These are phyloP conservation scores for Scleromitrula shiraiana DNA, from an alignment of 2,329 filamentous ascomycete species.

Conservation along the genomic window DNA sequence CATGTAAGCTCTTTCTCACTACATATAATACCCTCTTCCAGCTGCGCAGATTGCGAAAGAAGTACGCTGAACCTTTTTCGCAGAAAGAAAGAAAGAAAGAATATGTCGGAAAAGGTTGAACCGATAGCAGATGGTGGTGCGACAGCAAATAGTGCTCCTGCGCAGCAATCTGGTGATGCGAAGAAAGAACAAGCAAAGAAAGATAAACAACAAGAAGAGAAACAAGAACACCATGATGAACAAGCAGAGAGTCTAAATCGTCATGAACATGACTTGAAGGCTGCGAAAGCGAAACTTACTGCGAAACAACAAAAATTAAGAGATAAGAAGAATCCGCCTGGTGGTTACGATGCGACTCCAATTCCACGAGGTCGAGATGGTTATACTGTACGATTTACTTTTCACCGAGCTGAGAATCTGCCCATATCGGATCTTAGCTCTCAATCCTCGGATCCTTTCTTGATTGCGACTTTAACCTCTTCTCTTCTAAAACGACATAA, in stretches of 20 bases:
- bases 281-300: slow-evolving; percentile 26
- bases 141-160: background rate
- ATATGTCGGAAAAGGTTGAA: slow-evolving; percentile 7
- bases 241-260: too few relatives aligned
- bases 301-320: slow-evolving; percentile 27
- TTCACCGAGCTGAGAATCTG: slow-evolving; percentile 73
- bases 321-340: slow-evolving; percentile 33
- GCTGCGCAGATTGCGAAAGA: background rate
- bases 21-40: background rate
- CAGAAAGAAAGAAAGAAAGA: background rate
- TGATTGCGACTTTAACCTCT: slow-evolving; percentile 64
- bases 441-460: slow-evolving; percentile 75
- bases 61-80: background rate
- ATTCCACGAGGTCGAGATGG: slow-evolving; percentile 67
- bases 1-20: background rate
- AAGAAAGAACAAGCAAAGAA: background rate
- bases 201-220: background rate
- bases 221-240: too few relatives aligned
- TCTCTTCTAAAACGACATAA: slow-evolving; percentile 69
- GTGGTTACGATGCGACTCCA: slow-evolving; percentile 74
- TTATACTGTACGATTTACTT: slow-evolving; percentile 77
- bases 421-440: slow-evolving; percentile 73
- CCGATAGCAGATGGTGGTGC: background rate
- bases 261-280: background rate
- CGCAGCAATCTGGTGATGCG: background rate